Base-by-base conservation (phyloP, 1,284 basidiomycete genomes). In the Tilletia setariae region DNA sequence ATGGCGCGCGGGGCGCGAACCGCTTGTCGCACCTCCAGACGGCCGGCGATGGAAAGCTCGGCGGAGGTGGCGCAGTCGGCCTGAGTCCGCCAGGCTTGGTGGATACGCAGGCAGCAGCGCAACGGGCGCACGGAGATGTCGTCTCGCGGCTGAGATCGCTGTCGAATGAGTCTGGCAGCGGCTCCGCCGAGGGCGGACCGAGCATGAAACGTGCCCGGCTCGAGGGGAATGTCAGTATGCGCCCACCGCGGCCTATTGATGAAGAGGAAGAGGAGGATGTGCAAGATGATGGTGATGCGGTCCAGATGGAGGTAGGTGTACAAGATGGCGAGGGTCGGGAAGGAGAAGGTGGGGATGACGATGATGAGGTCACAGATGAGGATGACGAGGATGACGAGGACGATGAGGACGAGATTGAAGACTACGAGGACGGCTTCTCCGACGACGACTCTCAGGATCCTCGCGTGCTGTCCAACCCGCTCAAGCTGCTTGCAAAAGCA, bases 401-500 rank as follows among this genome's bases (percentile, higher is more conserved):
- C 16, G 67, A 68, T 23, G 73, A 72, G 2, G 74, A 73, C n/a
- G 77, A 77, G 53, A 72, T 76, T 68, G 74, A 74, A 61, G 77
- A 75, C 63, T 66, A 76, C 2, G 74, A 75, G 43, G 74, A 73
- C 40, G 77, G 72, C 11, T 70, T 70, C 1, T 72, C 73, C 68
- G 75, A 76, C 61, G 77, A 75, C 63, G 68, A 76, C 7, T 72
- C 73, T 40, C 72, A 73, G 25, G 77, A 76, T 19, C 70, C 72
- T 42, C 74, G 77, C 28, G 77, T 78, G 23, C 67, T 78, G 4
- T 76, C 75, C 32, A 77, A 74, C 28, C 77, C 77, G 43, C 74
- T 78, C 59, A 72, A 72, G 46, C 66, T 78, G 43, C 69, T 78
- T 2, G 77, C 77, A 0, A 74, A 78, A 65, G 77, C 77, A 0